Evolutionary conservation across 1,139 yeast genomes (phyloP), one percentile per base, ranked within the genome.

Genomic region (Candida glucosophila): DNA sequence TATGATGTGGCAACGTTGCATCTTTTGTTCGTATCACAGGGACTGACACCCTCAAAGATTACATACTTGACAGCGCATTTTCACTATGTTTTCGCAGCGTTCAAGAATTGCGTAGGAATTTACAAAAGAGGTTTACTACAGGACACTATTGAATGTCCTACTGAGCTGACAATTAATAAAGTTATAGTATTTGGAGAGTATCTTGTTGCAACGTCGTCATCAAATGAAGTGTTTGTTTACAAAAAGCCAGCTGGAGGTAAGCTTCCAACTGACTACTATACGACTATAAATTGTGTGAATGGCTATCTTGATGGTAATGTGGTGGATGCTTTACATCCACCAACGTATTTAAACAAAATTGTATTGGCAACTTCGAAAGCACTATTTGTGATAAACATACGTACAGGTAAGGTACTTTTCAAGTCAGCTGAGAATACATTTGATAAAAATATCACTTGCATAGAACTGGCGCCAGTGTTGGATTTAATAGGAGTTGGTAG

Each of bases 1-100:
- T 92, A 82, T 45, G 98, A 90, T 57, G 95, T 95, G 10, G 73
- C 90, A 22, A 85, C 83, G 5, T 64, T 90, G 35, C 93, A 83
- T 41, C 62, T 90, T 37, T 58, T 90, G 19, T 92, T 90, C 55
- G 94, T 90, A 7, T 83, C 95, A 2, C 83, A 76, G 37, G 70
- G 69, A 16, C 92, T 82, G 46, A 77, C 95, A 0, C 68, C 78
- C 0, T 47, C 72, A 7, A 70, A 72, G 31, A 88, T 90, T 38
- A 71, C 79, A 8, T 72, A 79, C 19, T 59, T 90, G 30, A 67
- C 78, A 13, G 78, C 96, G 2, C 94, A 85, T 52, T 75, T 73
- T 58, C 96, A 90, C 45, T 70, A 77, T 47, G 86, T 85, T 3
- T 88, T 67, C 49, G 95, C 86, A 15, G 82, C 80, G 0, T 77